Evolutionary conservation across 2,329 filamentous ascomycete genomes (phyloP).

Genomic region (Diaporthe humulicola): DNA sequence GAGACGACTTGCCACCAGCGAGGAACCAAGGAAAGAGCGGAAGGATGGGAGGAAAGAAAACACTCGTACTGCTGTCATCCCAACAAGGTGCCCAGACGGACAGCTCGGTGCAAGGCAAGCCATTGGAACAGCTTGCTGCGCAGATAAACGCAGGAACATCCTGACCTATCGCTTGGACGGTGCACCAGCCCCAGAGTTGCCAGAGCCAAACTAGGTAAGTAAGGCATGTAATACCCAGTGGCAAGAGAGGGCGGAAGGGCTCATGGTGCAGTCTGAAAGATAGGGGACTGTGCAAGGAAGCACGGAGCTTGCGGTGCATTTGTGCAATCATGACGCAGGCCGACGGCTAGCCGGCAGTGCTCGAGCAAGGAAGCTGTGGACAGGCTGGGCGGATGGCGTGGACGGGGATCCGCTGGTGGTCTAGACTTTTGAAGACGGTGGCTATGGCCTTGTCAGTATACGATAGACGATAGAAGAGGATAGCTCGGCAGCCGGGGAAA

Average conservation of each 20-base stretch:
- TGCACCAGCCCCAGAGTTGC: not conserved
- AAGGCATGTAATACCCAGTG: not conserved
- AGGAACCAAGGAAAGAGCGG: not conserved
- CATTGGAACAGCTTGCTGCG: not conserved
- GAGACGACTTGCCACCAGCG: not conserved
- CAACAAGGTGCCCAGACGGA: not conserved
- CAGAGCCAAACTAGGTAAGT: not conserved
- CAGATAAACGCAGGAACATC: not conserved
- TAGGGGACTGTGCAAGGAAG: not conserved
- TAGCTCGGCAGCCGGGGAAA: not conserved
- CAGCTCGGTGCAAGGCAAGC: not conserved
- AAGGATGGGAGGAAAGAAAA: not conserved
- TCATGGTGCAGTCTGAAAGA: not conserved
- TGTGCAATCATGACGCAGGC: conserved; percentile 31
- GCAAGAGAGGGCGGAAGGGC: not conserved
- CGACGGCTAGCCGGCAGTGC: conserved; percentile 16
- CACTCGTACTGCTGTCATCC: conserved; percentile 12
- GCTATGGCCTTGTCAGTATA: not conserved
- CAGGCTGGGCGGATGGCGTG: conserved; percentile 3
- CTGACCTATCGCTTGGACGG: not conserved
- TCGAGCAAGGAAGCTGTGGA: not conserved
- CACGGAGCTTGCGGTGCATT: not conserved
- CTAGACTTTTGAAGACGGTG: not conserved
- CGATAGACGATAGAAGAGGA: not conserved
- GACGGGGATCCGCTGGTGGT: not conserved